These are phyloP conservation scores for Pleoardoris graminearum DNA, from an alignment of 2,329 filamentous ascomycete species.

Conservation along the genomic window DNA sequence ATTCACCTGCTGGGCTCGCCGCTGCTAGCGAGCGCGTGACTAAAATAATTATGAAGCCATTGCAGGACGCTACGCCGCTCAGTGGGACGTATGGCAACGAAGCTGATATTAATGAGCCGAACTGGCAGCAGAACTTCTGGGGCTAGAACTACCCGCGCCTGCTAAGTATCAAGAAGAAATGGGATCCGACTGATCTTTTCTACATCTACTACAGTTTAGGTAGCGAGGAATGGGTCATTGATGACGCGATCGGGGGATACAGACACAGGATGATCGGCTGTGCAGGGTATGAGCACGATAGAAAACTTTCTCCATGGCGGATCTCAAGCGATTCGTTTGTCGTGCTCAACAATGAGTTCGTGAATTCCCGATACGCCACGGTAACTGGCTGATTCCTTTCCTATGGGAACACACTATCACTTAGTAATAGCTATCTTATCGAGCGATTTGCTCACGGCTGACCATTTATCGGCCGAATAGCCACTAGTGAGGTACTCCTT, in stretches of 20 bases:
- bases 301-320: too few species aligned
- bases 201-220: slow-evolving; percentile 39
- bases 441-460: slow-evolving; percentile 11
- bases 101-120: slow-evolving; percentile 46
- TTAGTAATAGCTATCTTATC: too few species aligned
- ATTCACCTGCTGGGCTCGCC: slow-evolving; percentile 27
- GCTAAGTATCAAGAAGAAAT: slow-evolving; percentile 32
- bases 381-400: too few species aligned
- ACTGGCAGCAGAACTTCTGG: slow-evolving; percentile 48
- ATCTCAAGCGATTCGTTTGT: too few species aligned
- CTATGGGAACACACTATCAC: too few species aligned
- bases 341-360: too few species aligned
- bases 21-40: slow-evolving; percentile 22
- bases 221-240: slow-evolving; percentile 35
- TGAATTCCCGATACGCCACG: too few species aligned
- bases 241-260: slow-evolving; percentile 35
- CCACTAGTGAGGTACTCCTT: slow-evolving; percentile 12
- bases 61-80: slow-evolving; percentile 26
- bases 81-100: slow-evolving; percentile 46
- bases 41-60: slow-evolving; percentile 27
- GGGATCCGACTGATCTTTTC: slow-evolving; percentile 38
- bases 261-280: slow-evolving; percentile 35
- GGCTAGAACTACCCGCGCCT: slow-evolving; percentile 39
- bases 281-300: too few species aligned
- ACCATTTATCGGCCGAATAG: slow-evolving; percentile 15